A percentile compares a stretch with the other conserved stretches of the same genome.
Conservation (phyloP, 306 rosid species). For the Glycine latifolia region DNA sequence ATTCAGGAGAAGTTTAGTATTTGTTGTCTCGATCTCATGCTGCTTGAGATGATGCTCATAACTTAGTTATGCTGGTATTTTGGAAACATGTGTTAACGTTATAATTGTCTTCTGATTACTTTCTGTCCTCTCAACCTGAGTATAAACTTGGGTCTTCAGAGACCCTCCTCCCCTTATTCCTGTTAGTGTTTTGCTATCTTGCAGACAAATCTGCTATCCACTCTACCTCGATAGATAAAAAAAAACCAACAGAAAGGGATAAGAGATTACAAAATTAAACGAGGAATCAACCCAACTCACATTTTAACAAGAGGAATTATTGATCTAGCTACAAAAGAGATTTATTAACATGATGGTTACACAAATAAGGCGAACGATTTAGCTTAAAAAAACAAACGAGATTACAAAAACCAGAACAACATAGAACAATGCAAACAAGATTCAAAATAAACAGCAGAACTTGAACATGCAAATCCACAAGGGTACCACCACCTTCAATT, state of each 20-base stretch:
- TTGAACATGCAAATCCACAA: slow-evolving; percentile 36
- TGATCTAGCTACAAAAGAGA: slow-evolving; percentile 33
- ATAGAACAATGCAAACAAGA: slow-evolving; percentile 42
- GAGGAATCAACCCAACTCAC: slow-evolving; percentile 14
- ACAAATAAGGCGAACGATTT: slow-evolving; percentile 33
- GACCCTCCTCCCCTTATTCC: background rate
- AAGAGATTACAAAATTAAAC: background rate
- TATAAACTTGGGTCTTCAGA: background rate
- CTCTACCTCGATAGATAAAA: background rate
- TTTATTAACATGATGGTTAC: slow-evolving; percentile 47
- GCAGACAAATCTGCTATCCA: background rate
- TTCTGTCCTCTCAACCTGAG: background rate
- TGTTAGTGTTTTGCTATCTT: background rate
- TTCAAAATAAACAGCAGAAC: slow-evolving; percentile 40
- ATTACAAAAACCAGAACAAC: slow-evolving; percentile 41
- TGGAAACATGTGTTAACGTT: background rate
- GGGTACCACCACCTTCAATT: background rate
- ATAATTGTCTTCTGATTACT: background rate
- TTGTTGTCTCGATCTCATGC: slow-evolving; percentile 2
- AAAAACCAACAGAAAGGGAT: background rate
- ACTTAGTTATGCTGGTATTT: background rate
- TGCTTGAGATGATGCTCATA: background rate
- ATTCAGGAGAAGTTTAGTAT: background rate
- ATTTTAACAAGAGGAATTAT: background rate
- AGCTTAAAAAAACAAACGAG: slow-evolving; percentile 28